Percentiles rank a stretch among this genome's conserved stretches.
Evolutionary conservation across 2,329 filamentous ascomycete species (phyloP).

Genomic region (Dactylonectria estremocensis): DNA sequence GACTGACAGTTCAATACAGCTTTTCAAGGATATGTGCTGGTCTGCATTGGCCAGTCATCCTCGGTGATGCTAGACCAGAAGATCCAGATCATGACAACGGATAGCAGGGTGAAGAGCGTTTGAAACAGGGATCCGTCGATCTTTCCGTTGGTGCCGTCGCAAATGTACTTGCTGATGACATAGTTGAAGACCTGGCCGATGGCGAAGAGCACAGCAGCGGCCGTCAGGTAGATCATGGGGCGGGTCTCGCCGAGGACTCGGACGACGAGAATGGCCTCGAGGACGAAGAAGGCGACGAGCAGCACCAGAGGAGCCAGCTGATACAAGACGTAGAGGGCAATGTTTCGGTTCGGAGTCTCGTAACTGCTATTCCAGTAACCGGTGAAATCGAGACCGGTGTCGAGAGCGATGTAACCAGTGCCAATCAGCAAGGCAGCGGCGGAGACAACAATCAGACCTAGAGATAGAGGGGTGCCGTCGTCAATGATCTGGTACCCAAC

Average conservation of each 20-base stretch:
- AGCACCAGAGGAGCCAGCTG: slow-evolving; percentile 91
- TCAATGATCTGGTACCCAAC: slow-evolving; percentile 96
- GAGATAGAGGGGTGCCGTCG: slow-evolving; percentile 88
- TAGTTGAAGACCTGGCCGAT: slow-evolving; percentile 98
- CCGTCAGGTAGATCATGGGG: slow-evolving; percentile 90
- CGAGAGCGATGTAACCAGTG: slow-evolving; percentile 94
- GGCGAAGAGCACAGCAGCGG: slow-evolving; percentile 86
- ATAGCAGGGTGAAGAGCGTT: slow-evolving; percentile 89
- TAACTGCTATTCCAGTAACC: slow-evolving; percentile 79
- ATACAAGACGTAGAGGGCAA: slow-evolving; percentile 94
- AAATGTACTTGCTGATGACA: slow-evolving; percentile 91
- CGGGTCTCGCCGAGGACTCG: slow-evolving; percentile 88
- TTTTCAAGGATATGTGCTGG: slow-evolving; percentile 58
- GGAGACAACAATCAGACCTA: slow-evolving; percentile 82
- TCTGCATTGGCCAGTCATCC: slow-evolving; percentile 89
- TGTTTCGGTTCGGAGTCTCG: slow-evolving; percentile 79
- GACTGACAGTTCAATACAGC: slow-evolving; percentile 25
- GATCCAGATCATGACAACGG: slow-evolving; percentile 88
- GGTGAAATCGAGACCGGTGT: slow-evolving; percentile 92
- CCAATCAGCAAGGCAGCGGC: slow-evolving; percentile 84
- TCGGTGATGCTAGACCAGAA: slow-evolving; percentile 99
- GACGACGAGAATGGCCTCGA: slow-evolving; percentile 88
- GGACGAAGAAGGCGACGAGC: slow-evolving; percentile 87
- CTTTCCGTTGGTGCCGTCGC: slow-evolving; percentile 83
- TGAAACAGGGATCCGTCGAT: slow-evolving; percentile 96